Conservation (phyloP, 2,329 filamentous ascomycete species). For the Monilinia fructigena region DNA sequence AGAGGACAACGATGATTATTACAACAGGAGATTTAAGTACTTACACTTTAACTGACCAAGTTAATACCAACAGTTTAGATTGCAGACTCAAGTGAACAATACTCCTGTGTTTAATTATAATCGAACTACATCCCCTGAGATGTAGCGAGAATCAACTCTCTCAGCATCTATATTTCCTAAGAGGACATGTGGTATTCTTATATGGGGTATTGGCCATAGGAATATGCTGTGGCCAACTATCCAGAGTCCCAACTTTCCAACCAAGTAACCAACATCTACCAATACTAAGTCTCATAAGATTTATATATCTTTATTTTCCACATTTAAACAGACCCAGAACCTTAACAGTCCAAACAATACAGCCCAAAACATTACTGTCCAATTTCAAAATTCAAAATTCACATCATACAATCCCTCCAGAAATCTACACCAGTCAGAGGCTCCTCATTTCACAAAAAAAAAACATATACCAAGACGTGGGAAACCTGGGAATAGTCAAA, state of each 20-base stretch:
- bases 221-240: not conserved
- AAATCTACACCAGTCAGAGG: not conserved
- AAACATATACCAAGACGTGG: not conserved
- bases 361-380: not conserved
- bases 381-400: not conserved
- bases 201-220: not conserved
- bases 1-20: too few relatives aligned
- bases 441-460: not conserved
- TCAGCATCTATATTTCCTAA: not conserved
- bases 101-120: not conserved
- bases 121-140: not conserved
- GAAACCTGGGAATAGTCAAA: accelerated
- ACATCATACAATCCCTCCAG: not conserved
- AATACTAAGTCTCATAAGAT: not conserved
- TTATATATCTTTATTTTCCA: not conserved
- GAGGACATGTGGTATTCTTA: not conserved
- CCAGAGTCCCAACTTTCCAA: not conserved
- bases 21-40: too few relatives aligned
- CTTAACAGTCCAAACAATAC: not conserved
- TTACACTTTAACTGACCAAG: too few relatives aligned
- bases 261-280: not conserved
- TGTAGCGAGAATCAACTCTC: not conserved
- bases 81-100: not conserved
- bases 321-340: not conserved
- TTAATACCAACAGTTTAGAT: too few relatives aligned